Evolutionary conservation across 306 rosid genomes (phyloP).

Genomic region (Lablab purpureus): DNA sequence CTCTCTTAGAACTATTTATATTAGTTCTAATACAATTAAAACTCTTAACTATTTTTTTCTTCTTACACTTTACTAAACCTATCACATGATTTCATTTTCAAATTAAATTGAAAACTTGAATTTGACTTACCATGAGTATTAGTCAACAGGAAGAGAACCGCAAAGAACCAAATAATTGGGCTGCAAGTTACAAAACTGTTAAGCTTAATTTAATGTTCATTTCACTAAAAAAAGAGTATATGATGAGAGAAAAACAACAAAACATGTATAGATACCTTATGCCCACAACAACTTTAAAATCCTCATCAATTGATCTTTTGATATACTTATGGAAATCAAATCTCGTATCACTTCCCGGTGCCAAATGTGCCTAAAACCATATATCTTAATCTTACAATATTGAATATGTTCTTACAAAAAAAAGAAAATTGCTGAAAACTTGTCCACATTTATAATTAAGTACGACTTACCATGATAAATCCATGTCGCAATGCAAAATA

Average conservation of each 20-base stretch:
- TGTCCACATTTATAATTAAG: not conserved
- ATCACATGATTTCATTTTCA: not conserved
- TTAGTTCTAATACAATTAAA: no score
- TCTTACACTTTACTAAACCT: no score
- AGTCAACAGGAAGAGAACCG: constrained; percentile 69
- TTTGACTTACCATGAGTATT: constrained; percentile 67
- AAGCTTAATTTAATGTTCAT: not conserved
- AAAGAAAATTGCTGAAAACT: no score
- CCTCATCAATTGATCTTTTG: constrained; percentile 76
- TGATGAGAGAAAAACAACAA: constrained; percentile 39
- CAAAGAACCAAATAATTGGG: constrained; percentile 80
- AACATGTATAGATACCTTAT: constrained; percentile 61
- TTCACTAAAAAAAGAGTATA: not conserved
- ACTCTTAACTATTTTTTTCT: no score
- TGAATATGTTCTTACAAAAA: no score
- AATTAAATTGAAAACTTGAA: not conserved
- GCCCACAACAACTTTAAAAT: constrained; percentile 84
- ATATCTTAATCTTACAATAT: not conserved
- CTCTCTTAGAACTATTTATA: no score
- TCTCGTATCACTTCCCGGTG: constrained; percentile 61
- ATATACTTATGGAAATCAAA: constrained; percentile 86
- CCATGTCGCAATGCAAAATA: constrained; percentile 84
- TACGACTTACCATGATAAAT: constrained; percentile 70
- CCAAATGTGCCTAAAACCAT: constrained; percentile 77
- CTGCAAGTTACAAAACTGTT: constrained; percentile 56